Base-by-base conservation (phyloP, 345 rosid genomes). In the Eucalyptus polybractea region DNA sequence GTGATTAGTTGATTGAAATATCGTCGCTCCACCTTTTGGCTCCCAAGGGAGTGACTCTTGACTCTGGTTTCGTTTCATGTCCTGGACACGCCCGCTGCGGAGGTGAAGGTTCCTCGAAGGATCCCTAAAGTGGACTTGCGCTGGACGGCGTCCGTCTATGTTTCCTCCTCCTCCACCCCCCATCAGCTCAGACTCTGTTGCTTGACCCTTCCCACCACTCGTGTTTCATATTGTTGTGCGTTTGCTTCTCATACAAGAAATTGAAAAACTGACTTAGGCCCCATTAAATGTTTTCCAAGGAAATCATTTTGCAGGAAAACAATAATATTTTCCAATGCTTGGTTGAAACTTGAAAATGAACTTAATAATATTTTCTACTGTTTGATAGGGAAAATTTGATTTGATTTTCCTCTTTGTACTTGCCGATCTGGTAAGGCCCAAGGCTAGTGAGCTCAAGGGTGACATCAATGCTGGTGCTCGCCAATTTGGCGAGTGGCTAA, bases 291-390 rank as follows among this genome's bases (percentile, higher is more conserved):
- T 7, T 53, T 53, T 53, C 24, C 24, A 53, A 53, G 24, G 24
- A 53, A 53, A 53, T 53, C 10, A 53, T 53, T 53, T 53, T 53
- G 10, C 2, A 19, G 0, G 9, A 53, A 17, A 53, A 53, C 0
- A 1, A 53, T 2, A 53, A n/a, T n/a, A 19, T 19, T 53, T 53
- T 53, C 0, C 10, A 7, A 53, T 53, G 10, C 10, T 53, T 0
- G 1, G 10, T 1, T 19, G 56, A 53, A 53, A 53, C 56, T 53
- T 53, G 2, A 7, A 53, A 53, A 53, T 53, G 2, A 53, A 53
- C 10, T 53, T 0, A 1, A 53, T 53, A 53, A 53, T 53, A 19
- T 53, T 53, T 53, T 19, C 10, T 53, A 1, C 0, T 2, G 0
- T 53, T 53, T 53, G 5, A 53, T 53, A 53, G 24, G 56, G 10